A percentile compares a stretch with the other conserved stretches of the same genome.
These are phyloP conservation scores for Trichoderma aggressivum DNA, from an alignment of 2,329 filamentous ascomycete genomes.

Conservation along the genomic window DNA sequence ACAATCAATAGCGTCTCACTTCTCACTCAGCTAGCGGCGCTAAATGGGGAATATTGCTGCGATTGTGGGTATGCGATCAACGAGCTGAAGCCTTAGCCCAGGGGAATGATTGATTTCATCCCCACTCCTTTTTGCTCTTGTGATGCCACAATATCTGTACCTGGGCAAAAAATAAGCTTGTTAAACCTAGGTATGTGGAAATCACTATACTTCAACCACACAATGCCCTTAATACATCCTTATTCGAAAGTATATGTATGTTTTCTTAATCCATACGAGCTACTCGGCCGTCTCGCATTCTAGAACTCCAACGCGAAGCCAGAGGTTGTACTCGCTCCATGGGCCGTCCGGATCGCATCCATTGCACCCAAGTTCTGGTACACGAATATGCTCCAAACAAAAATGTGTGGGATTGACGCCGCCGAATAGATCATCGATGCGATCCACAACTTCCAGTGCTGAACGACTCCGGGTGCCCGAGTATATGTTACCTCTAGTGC, in stretches of 20 bases:
- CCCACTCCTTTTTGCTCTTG: too few species aligned
- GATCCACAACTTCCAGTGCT: background rate
- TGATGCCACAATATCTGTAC: too few species aligned
- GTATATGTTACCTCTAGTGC: background rate
- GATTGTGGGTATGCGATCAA: too few species aligned
- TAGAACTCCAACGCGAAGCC: background rate
- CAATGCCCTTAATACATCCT: too few species aligned
- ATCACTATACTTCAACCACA: too few species aligned
- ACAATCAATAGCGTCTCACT: background rate
- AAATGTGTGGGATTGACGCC: background rate
- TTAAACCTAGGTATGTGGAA: too few species aligned
- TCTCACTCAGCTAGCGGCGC: background rate
- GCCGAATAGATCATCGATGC: accelerated
- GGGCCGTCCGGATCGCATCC: background rate
- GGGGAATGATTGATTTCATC: too few species aligned
- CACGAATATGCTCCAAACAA: background rate
- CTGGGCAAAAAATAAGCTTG: too few species aligned
- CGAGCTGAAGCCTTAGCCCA: too few species aligned
- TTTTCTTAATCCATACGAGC: background rate
- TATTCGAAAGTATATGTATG: background rate
- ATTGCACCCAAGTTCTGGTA: background rate
- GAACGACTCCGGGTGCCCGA: background rate
- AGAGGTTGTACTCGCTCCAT: background rate
- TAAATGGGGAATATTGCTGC: background rate
- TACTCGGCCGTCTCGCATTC: background rate